Evolutionary conservation across 305 asterid genomes (phyloP), one percentile per base, ranked within the genome.

Genomic region (Fraxinus floribunda): DNA sequence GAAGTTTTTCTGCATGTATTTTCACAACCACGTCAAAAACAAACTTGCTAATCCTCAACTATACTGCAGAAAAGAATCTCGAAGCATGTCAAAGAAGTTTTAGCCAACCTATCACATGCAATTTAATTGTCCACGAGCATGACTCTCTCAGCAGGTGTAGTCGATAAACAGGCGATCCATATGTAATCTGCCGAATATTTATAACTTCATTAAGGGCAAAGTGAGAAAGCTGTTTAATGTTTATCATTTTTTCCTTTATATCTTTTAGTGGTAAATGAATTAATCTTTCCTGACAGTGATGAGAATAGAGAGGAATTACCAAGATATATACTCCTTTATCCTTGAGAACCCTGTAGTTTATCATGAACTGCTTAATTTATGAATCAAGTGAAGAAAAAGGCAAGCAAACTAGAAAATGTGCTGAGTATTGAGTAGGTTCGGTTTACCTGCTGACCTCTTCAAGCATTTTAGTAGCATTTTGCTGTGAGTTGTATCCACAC

Each of bases 291-390:
- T 62, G 34, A 35, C 79, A 80, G 78, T 79, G 36, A 75, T 15
- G 32, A 81, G 74, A 82, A 84, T 52, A 20, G 10, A 76, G 76
- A 20, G 60, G 39, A 77, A 34, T 85, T 91, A 92, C 97, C 93
- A 93, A 92, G 87, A 93, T 85, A 81, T 93, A 93, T 41, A 88
- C 90, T 89, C 97, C 97, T 85, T 90, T 87, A 86, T 93, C 92
- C 93, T 91, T 89, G 81, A 93, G 94, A 76, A 93, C 94, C 97
- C 96, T 93, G 91, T 88, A 90, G 88, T 88, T 89, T 87, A 86
- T 84, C 88, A 89, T 87, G 89, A 89, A 90, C 97, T 88, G 89
- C 92, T 88, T 91, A 91, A 91, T 87, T 86, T 84, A 85, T 83
- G 88, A 88, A 85, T 79, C 78, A 76, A 86, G 90, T 82, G 86